Percentiles rank a stretch among this genome's conserved stretches.
Conservation (phyloP, 1,139 yeast species). For the Candida sp. region DNA sequence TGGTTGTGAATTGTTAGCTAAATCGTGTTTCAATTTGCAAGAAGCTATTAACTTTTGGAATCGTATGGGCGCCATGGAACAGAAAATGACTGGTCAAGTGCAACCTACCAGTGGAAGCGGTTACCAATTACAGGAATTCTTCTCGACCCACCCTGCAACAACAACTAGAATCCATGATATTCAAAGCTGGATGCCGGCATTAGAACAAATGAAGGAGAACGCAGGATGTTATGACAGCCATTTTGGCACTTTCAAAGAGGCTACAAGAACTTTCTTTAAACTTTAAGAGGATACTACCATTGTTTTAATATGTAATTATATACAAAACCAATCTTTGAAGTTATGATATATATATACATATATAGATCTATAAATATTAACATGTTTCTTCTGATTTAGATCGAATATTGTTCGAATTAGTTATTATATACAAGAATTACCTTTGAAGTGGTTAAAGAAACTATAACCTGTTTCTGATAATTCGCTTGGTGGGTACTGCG, state of each 20-base stretch:
- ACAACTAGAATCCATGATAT: constrained; percentile 67
- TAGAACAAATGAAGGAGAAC: constrained; percentile 40
- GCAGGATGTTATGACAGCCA: constrained; percentile 26
- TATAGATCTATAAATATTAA: constrained; percentile 3
- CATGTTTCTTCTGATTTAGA: not conserved
- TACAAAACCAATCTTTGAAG: no score
- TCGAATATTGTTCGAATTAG: constrained; percentile 1
- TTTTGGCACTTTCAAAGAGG: constrained; percentile 15
- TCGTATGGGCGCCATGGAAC: constrained; percentile 69
- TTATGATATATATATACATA: not conserved
- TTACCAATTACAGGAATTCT: constrained; percentile 54
- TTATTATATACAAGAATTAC: no score
- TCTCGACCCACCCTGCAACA: constrained; percentile 93
- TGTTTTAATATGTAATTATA: no score
- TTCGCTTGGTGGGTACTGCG: no score
- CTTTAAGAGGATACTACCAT: not conserved
- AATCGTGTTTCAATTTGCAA: constrained; percentile 78
- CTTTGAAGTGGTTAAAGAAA: no score
- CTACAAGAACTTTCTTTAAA: constrained; percentile 16
- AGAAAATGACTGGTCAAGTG: constrained; percentile 12
- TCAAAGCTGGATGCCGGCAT: constrained; percentile 68
- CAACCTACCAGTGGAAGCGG: constrained; percentile 15
- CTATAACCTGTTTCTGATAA: no score
- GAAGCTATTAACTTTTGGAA: constrained; percentile 79
- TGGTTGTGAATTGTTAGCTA: constrained; percentile 88